A percentile compares a stretch with the other conserved stretches of the same genome.
These are phyloP conservation scores for Coffea eugenioides DNA, from an alignment of 257 asterid species.

Conservation along the genomic window DNA sequence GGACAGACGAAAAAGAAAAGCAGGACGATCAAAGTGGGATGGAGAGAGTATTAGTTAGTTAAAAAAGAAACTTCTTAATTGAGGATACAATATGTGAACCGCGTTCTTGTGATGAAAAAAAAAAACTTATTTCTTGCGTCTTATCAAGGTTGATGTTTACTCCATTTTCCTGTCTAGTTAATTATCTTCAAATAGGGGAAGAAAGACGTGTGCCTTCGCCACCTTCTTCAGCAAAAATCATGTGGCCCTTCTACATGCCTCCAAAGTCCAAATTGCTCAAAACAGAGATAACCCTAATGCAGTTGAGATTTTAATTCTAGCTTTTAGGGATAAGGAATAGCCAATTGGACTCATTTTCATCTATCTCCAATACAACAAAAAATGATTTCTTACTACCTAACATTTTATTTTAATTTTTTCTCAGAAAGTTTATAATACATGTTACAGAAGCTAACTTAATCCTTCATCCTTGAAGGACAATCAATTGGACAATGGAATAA, in stretches of 20 bases:
- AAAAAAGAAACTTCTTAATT: no score
- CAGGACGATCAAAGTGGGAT: no score
- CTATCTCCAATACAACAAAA: not conserved
- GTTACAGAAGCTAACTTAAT: not conserved
- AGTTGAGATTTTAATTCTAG: not conserved
- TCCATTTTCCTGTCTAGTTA: not conserved
- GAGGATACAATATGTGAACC: no score
- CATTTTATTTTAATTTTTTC: not conserved
- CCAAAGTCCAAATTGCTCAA: not conserved
- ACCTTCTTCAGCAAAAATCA: not conserved
- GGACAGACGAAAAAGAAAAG: no score
- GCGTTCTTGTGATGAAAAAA: not conserved
- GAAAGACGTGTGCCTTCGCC: not conserved
- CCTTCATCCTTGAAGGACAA: not conserved
- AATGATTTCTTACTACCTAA: not conserved
- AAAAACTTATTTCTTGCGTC: no score
- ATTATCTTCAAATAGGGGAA: not conserved
- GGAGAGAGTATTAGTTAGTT: no score
- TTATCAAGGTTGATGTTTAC: not conserved
- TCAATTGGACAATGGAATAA: not conserved
- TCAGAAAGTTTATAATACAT: not conserved
- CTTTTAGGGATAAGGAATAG: not conserved
- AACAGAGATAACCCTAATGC: constrained; percentile 2
- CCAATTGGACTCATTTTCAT: not conserved
- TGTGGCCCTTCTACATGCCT: not conserved